Conservation (phyloP, 345 rosid genomes). For the Cardamine resedifolia region DNA sequence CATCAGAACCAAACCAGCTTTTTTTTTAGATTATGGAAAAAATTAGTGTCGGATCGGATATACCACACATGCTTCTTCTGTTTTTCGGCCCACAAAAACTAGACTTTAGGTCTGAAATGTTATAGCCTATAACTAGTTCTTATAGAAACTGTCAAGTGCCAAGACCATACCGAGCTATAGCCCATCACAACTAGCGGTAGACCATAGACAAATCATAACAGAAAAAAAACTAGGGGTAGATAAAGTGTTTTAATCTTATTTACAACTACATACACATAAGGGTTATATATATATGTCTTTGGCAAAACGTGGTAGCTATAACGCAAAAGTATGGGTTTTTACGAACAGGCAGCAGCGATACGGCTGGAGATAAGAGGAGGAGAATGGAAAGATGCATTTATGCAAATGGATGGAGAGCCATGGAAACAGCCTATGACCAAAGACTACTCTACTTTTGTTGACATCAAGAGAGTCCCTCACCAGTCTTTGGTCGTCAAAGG, state of each 20-base stretch:
- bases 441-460: conserved; percentile 73
- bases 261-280: background rate
- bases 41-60: background rate
- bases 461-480: conserved; percentile 74
- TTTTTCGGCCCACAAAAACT: background rate
- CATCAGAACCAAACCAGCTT: background rate
- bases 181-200: conserved; percentile 15
- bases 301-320: background rate
- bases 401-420: conserved; percentile 99
- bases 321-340: background rate
- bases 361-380: conserved; percentile 88
- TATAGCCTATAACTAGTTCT: background rate
- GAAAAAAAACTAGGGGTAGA: background rate
- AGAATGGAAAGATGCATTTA: conserved; percentile 76
- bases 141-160: background rate
- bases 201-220: background rate
- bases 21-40: background rate
- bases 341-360: conserved; percentile 72
- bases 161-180: background rate
- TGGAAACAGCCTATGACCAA: conserved; percentile 83
- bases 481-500: conserved; percentile 70
- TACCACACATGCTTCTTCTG: background rate
- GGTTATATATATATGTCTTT: background rate
- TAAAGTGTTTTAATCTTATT: background rate
- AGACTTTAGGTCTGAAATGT: background rate